phyloP scores from a whole-genome alignment of 345 rosid species.

The Camelina neglecta region DNA sequence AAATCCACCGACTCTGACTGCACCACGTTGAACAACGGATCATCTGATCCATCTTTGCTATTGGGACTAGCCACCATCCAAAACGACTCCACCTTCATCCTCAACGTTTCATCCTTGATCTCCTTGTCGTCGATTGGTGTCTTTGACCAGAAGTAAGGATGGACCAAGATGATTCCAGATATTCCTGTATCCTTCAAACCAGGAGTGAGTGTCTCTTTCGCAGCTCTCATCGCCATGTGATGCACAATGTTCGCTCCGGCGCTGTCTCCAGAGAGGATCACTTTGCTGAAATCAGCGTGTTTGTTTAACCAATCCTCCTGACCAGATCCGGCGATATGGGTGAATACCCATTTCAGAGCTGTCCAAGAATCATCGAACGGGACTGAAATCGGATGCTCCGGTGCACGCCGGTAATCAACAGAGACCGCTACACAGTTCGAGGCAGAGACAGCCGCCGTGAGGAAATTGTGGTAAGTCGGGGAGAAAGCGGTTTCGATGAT shows the following conservation, averaged over 20 bases:
- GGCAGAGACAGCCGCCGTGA: slow-evolving; percentile 43
- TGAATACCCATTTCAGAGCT: slow-evolving; percentile 60
- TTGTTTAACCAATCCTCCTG: slow-evolving; percentile 59
- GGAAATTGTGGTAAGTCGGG: slow-evolving; percentile 42
- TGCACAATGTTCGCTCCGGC: slow-evolving; percentile 72
- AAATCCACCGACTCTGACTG: slow-evolving; percentile 47
- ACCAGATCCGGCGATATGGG: slow-evolving; percentile 53
- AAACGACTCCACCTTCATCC: slow-evolving; percentile 47
- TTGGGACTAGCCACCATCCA: slow-evolving; percentile 49
- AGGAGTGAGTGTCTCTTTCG: too few species aligned
- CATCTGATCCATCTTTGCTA: slow-evolving; percentile 50
- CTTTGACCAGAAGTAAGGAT: slow-evolving; percentile 57
- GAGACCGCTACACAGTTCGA: slow-evolving; percentile 34
- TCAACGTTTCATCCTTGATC: slow-evolving; percentile 37
- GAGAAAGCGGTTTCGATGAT: slow-evolving; percentile 51
- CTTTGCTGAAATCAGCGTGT: slow-evolving; percentile 53
- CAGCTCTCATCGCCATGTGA: slow-evolving; percentile 29
- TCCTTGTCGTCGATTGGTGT: slow-evolving; percentile 42
- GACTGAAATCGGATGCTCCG: slow-evolving; percentile 62
- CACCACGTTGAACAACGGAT: slow-evolving; percentile 58
- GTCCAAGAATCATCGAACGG: slow-evolving; percentile 63
- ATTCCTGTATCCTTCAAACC: slow-evolving; percentile 24
- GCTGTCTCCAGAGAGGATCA: slow-evolving; percentile 65
- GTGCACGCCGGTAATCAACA: slow-evolving; percentile 63
- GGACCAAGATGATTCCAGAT: slow-evolving; percentile 52